These are phyloP conservation scores for Ilex paraguariensis DNA, from an alignment of 305 asterid genomes.

Conservation along the genomic window DNA sequence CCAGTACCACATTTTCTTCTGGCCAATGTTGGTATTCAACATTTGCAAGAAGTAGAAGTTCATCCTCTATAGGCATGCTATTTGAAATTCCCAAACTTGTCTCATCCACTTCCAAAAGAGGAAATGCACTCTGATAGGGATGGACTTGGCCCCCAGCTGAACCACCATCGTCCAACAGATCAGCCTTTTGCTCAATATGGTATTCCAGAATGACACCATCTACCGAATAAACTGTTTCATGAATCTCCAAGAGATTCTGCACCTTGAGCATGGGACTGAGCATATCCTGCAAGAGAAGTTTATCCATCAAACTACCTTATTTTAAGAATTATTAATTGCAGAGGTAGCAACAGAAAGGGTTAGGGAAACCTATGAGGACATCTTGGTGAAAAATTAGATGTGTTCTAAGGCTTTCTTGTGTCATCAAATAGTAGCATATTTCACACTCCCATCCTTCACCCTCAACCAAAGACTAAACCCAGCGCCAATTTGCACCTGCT, in stretches of 20 bases:
- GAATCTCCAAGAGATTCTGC: conserved; percentile 49
- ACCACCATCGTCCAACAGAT: conserved; percentile 50
- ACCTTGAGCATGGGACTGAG: conserved; percentile 36
- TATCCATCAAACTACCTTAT: conserved; percentile 9
- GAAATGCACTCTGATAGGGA: conserved; percentile 36
- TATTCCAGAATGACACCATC: conserved; percentile 40
- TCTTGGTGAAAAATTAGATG: not conserved
- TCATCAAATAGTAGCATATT: not conserved
- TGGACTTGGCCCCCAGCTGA: conserved; percentile 32
- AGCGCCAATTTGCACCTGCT: too few species aligned
- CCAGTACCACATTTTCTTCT: conserved; percentile 38
- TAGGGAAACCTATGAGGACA: not conserved
- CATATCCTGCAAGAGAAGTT: conserved; percentile 52
- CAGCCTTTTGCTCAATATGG: conserved; percentile 38
- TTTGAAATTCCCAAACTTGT: conserved; percentile 43
- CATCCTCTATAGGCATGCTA: conserved; percentile 31
- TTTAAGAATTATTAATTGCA: not conserved
- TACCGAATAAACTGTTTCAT: conserved; percentile 56
- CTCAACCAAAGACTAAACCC: too few species aligned
- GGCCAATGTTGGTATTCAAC: conserved; percentile 41
- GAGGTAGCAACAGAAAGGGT: not conserved
- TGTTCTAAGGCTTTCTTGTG: not conserved
- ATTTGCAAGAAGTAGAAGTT: conserved; percentile 37
- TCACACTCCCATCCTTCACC: not conserved
- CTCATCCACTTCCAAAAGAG: conserved; percentile 63